A percentile compares a stretch with the other conserved stretches of the same genome.
Evolutionary conservation across 768 basidiomycete species (phyloP).

Genomic region (Agaricus bisporus): DNA sequence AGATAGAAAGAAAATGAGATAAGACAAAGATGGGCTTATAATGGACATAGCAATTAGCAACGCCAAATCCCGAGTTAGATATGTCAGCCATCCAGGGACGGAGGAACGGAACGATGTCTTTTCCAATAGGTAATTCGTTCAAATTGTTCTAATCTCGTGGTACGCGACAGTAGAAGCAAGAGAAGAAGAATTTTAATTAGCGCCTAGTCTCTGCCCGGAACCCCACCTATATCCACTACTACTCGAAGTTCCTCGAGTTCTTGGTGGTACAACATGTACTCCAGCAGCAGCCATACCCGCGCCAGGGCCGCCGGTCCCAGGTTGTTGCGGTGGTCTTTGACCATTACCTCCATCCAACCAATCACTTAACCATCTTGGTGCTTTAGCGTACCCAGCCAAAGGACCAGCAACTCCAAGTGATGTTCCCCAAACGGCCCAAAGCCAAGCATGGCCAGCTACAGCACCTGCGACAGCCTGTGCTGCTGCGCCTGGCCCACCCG

Average conservation of each 20-base stretch:
- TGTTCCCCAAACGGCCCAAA: constrained; percentile 59
- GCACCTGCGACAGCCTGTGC: constrained; percentile 59
- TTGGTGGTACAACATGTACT: constrained; percentile 55
- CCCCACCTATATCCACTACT: constrained; percentile 41
- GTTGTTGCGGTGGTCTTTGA: constrained; percentile 18
- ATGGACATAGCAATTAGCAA: too few relatives aligned
- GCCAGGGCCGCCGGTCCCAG: constrained; percentile 21
- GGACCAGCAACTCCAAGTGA: constrained; percentile 32
- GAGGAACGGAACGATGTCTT: too few relatives aligned
- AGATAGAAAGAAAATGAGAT: not conserved
- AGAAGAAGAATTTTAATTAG: not conserved
- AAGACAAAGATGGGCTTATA: too few relatives aligned
- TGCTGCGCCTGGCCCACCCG: constrained; percentile 51
- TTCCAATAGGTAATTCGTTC: too few relatives aligned
- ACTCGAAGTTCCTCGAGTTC: constrained; percentile 11
- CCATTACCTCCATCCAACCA: constrained; percentile 37
- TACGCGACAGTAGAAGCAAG: not conserved
- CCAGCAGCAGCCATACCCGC: constrained; percentile 37
- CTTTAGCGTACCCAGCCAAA: constrained; percentile 36
- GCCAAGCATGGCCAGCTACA: constrained; percentile 77
- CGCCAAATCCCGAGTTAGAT: not conserved
- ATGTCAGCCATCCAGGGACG: not conserved
- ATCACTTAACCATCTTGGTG: constrained; percentile 53
- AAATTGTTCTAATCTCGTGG: too few relatives aligned
- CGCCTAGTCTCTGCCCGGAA: constrained; percentile 37